A percentile compares a stretch with the other conserved stretches of the same genome.
Evolutionary conservation across 441 rosid genomes (phyloP).

Genomic region (Melastoma candidum): DNA sequence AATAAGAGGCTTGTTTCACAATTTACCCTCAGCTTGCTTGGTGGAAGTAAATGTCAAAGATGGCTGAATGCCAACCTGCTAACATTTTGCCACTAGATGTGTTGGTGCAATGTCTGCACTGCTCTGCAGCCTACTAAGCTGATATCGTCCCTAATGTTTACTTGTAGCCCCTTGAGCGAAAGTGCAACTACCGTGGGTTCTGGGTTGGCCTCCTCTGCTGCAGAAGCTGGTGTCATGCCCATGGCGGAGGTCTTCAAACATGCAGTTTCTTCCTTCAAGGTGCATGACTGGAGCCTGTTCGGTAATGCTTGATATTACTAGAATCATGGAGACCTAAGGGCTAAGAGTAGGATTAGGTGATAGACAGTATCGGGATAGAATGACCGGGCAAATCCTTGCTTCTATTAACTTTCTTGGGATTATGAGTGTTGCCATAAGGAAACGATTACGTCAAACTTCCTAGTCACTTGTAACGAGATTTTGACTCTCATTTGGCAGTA

Average conservation of each 20-base stretch:
- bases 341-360: no score
- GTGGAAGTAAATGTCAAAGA: no score
- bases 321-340: no score
- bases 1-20: no score
- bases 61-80: neutral
- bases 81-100: neutral
- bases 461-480: no score
- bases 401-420: no score
- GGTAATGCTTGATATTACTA: slow-evolving; percentile 15
- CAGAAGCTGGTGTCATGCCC: slow-evolving; percentile 49
- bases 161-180: slow-evolving; percentile 69
- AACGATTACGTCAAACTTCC: no score
- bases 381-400: no score
- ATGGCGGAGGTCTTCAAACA: slow-evolving; percentile 60
- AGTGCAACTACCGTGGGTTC: slow-evolving; percentile 62
- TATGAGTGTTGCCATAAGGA: no score
- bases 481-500: no score
- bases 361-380: no score
- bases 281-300: slow-evolving; percentile 72
- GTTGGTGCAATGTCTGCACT: neutral
- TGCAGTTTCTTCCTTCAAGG: slow-evolving; percentile 59
- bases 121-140: neutral
- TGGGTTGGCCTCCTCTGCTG: slow-evolving; percentile 55
- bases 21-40: no score
- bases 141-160: neutral